Base-by-base conservation (phyloP, 108 stramenopile species). In the Stephanodiscus minutulus region DNA sequence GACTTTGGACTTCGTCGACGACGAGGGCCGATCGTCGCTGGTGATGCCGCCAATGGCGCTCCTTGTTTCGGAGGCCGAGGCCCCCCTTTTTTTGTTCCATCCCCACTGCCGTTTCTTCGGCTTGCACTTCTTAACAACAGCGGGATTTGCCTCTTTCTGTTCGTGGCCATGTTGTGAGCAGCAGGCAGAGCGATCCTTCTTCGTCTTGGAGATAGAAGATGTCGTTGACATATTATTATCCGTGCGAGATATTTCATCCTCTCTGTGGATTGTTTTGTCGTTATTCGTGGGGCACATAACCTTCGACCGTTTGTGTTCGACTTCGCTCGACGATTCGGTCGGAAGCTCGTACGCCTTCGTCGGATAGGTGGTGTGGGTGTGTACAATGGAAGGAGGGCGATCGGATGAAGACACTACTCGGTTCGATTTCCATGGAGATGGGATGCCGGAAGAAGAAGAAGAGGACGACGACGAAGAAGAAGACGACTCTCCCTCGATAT, bases 381-480 rank as follows among this genome's bases (percentile, higher is more conserved):
- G 65, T 22, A 66, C 33, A 37, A 52, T 52, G 1, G 52, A 53
- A 10, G 65, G 50, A 9, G 48, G 50, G 27, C 65, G 33, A 66
- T 52, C 35, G 31, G 65, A 33, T 8, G 49, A 52, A 10, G 31
- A 53, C 22, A 7, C 18, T 2, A 31, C n/a, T n/a, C n/a, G 27
- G 8, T 13, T 49, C 47, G 22, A 1, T 52, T 31, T 65, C 47
- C 64, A 70, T 3, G 69, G 69, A 60, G 58, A 59, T 35, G 69
- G 69, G 27, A 70, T 61, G 41, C 69, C 69, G 61, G 69, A 70
- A 5, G 67, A 68, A 20, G 68, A 57, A 27, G 68, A 69, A 31
- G 56, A 27, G 0, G 28, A 47, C 21, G 59, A 60, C 20, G 69
- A 70, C 35, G 59, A 60, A 33, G 69, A 70, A 25, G 59, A 60